Percentiles rank a stretch among this genome's conserved stretches.
These are phyloP conservation scores for Aureobasidium sp. DNA, from an alignment of 2,329 filamentous ascomycete species.

Conservation along the genomic window DNA sequence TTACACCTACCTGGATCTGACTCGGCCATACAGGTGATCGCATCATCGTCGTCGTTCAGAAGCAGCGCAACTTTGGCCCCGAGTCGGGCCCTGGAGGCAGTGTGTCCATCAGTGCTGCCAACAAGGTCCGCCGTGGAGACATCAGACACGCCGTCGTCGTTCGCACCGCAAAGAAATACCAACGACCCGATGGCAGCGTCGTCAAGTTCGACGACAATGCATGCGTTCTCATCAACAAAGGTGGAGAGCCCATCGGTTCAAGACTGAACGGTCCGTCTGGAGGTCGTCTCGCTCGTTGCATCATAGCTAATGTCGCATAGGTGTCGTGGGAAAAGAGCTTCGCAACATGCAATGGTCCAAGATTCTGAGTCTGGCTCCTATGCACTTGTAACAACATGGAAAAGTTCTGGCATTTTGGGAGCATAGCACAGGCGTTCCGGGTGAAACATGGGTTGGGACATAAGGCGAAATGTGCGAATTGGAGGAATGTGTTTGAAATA, in stretches of 20 bases:
- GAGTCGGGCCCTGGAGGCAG: conserved; percentile 65
- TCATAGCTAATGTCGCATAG: conserved; percentile 31
- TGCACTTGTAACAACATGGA: conserved; percentile 53
- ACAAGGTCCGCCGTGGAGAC: conserved; percentile 94
- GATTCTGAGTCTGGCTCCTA: conserved; percentile 89
- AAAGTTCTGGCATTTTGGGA: neutral
- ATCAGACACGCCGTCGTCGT: conserved; percentile 95
- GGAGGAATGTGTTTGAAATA: neutral
- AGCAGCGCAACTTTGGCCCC: conserved; percentile 71
- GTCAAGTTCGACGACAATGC: conserved; percentile 97
- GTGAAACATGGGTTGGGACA: neutral
- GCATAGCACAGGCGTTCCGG: conserved; percentile 19
- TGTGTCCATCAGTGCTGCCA: conserved; percentile 65
- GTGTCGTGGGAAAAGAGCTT: conserved; percentile 83
- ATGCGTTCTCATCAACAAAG: conserved; percentile 94
- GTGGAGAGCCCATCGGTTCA: conserved; percentile 88
- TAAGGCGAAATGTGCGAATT: conserved; percentile 12
- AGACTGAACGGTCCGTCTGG: conserved; percentile 65
- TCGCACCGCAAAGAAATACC: conserved; percentile 78
- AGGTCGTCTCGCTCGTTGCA: neutral
- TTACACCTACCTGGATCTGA: conserved; percentile 1
- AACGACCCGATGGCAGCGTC: conserved; percentile 80
- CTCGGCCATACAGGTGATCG: conserved; percentile 63
- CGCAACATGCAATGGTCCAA: conserved; percentile 95
- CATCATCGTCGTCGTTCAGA: conserved; percentile 95